Evolutionary conservation across 345 rosid genomes (phyloP).

Genomic region (Hibiscus mutabilis): DNA sequence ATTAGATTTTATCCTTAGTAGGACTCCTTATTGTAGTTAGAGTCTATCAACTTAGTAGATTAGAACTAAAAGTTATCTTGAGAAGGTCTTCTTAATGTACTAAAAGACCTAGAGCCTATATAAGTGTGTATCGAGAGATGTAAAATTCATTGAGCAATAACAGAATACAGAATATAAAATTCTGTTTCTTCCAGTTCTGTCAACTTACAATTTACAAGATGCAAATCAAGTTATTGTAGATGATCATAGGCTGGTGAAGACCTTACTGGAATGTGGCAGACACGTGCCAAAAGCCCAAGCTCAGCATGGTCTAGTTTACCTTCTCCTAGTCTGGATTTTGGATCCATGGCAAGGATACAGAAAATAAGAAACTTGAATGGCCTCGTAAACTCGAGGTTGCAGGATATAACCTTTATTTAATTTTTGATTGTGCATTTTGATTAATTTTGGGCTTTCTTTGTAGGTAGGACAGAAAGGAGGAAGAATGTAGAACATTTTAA

Average conservation of each 20-base stretch:
- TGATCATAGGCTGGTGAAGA: slow-evolving; percentile 1
- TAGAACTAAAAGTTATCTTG: no score
- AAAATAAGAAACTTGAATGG: background rate
- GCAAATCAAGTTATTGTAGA: background rate
- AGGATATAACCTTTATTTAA: background rate
- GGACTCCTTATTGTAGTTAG: no score
- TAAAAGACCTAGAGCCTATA: no score
- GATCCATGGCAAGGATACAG: background rate
- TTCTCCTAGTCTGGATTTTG: background rate
- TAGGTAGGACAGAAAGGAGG: background rate
- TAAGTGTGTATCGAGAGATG: no score
- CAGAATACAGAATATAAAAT: no score
- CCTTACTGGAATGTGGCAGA: background rate
- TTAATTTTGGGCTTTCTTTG: background rate
- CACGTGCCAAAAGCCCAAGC: background rate
- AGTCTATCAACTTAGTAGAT: no score
- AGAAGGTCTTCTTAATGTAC: no score
- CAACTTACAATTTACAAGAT: no score
- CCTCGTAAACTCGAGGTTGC: background rate
- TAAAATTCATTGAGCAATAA: no score
- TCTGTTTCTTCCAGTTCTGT: no score
- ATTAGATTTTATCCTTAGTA: no score
- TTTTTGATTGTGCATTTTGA: background rate
- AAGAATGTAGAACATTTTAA: background rate
- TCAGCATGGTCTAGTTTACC: background rate